Evolutionary conservation across 1,139 yeast genomes (phyloP).

Genomic region (Kurtzmaniella quercitrusa): DNA sequence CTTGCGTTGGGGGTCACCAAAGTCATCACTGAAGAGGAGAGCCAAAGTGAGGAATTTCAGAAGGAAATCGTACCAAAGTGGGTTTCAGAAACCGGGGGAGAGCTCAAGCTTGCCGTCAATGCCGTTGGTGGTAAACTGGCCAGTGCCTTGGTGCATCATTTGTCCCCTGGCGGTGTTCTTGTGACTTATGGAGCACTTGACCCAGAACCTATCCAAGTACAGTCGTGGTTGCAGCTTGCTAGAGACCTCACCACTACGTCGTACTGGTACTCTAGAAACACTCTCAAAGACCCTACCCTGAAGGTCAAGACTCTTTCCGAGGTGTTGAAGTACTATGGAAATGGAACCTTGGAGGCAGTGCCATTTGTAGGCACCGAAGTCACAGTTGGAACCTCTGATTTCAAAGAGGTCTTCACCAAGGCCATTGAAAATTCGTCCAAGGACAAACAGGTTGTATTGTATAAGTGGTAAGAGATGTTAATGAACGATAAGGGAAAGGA

Average conservation of each 20-base stretch:
- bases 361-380: conserved; percentile 38
- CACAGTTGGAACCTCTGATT: conserved; percentile 35
- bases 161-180: conserved; percentile 22
- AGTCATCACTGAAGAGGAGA: conserved; percentile 41
- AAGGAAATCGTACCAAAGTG: conserved; percentile 36
- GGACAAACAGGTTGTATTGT: conserved; percentile 32
- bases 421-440: conserved; percentile 42
- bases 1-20: conserved; percentile 27
- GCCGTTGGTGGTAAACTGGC: conserved; percentile 28
- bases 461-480: conserved; percentile 1
- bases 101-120: conserved; percentile 30
- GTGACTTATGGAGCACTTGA: conserved; percentile 26
- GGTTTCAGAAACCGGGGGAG: conserved; percentile 39
- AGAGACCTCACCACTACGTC: conserved; percentile 77
- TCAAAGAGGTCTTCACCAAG: conserved; percentile 40
- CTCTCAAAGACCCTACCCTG: conserved; percentile 54
- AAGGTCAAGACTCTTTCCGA: conserved; percentile 54
- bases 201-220: conserved; percentile 46
- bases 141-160: conserved; percentile 18
- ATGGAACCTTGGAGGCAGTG: conserved; percentile 53
- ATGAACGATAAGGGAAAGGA: not conserved
- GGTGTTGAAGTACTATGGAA: conserved; percentile 55
- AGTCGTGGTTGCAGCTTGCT: conserved; percentile 40
- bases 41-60: conserved; percentile 57
- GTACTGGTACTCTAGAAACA: conserved; percentile 82